Conservation (phyloP, 768 basidiomycete species). For the Kwoniella bestiolae region DNA sequence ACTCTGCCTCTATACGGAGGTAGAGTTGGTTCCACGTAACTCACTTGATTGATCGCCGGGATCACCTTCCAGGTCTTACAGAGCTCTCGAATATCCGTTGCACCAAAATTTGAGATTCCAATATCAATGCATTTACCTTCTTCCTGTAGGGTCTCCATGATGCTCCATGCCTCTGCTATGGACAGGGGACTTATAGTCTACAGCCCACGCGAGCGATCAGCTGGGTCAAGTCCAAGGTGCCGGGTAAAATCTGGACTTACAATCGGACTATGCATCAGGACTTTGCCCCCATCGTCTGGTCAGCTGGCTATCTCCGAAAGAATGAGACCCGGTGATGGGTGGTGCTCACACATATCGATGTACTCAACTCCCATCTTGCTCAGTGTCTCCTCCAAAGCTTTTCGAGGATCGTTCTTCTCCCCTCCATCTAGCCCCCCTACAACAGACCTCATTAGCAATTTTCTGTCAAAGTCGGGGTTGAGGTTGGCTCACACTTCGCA, state of each 20-base stretch:
- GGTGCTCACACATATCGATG: slow-evolving; percentile 58
- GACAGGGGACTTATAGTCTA: not conserved
- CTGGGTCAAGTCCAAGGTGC: no score
- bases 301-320: slow-evolving; percentile 20
- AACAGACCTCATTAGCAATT: not conserved
- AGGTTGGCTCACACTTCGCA: slow-evolving; percentile 42
- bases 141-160: slow-evolving; percentile 63
- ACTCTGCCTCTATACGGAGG: no score
- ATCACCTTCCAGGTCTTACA: slow-evolving; percentile 49
- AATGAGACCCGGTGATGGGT: not conserved
- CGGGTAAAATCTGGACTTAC: slow-evolving; percentile 20
- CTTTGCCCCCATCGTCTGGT: slow-evolving; percentile 42
- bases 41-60: slow-evolving; percentile 57
- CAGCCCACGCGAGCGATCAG: no score
- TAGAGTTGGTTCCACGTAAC: no score
- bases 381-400: slow-evolving; percentile 64
- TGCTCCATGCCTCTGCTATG: slow-evolving; percentile 63
- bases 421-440: not conserved
- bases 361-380: slow-evolving; percentile 30
- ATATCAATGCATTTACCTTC: slow-evolving; percentile 60
- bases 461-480: not conserved
- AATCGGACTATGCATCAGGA: slow-evolving; percentile 64
- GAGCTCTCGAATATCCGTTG: slow-evolving; percentile 55
- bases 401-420: slow-evolving; percentile 58
- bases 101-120: slow-evolving; percentile 59